Base-by-base conservation (phyloP, 2,329 filamentous ascomycete genomes). In the Neopestalotiopsis clavispora region DNA sequence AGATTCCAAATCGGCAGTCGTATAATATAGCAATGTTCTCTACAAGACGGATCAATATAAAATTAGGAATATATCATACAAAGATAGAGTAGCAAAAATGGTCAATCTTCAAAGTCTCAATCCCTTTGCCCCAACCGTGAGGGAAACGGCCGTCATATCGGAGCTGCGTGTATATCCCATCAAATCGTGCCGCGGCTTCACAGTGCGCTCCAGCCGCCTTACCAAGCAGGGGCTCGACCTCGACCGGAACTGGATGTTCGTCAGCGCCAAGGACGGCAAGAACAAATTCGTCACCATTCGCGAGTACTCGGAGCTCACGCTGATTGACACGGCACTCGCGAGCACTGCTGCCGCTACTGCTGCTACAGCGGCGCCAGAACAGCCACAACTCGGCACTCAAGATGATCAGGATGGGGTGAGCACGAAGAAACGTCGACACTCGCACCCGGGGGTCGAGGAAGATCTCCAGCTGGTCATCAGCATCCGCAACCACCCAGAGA, bases 181-280 rank as follows among this genome's bases (percentile, higher is more conserved):
- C 74, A 91, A 91, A 75, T 91, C 89, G 70, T 91, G 90, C 73
- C 87, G 90, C 60, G 89, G 89, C 10, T 82, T 91, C 72, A 81
- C 85, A 56, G 80, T 91, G 10, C 76, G 83, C 17, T 83, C 81
- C 2, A 84, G 87, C 1, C 81, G 79, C 4, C 80, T 91, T 1
- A 81, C 85, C 42, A 84, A 83, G 60, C 85, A 87, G 3, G 89
- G 89, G 0, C 82, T 91, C 12, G 87, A 89, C 59, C 81, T 91
- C 13, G 90, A 91, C 75, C 82, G 89, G 6, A 85, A 87, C 71
- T 91, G 89, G 89, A 91, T 91, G 89, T 89, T 91, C 77, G 83
- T 90, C 62, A 83, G 86, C 42, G 82, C 84, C 1, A 79, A 83
- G 17, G 82, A 80, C 4, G 79, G 82, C 64, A n/a, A 65, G 3